phyloP scores from a whole-genome alignment of 345 rosid genomes.

The Excoecaria agallocha region DNA sequence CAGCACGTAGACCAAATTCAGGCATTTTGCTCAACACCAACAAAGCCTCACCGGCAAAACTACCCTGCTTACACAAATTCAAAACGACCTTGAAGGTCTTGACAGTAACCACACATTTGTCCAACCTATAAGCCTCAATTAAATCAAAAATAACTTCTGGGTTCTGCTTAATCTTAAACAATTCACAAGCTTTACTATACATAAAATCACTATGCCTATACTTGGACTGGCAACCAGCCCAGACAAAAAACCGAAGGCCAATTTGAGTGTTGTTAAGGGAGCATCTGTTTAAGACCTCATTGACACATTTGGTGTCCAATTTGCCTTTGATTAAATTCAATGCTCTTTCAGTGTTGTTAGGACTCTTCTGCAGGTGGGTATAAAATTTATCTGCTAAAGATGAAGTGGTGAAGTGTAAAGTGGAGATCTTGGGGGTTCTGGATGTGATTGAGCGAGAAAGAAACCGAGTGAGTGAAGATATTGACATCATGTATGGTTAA shows the following conservation, averaged over 20 bases:
- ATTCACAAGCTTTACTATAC: constrained; percentile 61
- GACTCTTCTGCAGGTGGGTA: constrained; percentile 36
- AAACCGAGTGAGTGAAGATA: constrained; percentile 13
- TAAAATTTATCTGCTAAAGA: constrained; percentile 43
- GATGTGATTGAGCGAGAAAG: constrained; percentile 26
- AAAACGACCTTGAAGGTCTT: constrained; percentile 59
- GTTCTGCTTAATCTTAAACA: constrained; percentile 49
- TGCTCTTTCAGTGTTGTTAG: constrained; percentile 45
- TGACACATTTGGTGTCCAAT: constrained; percentile 50
- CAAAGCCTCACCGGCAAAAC: constrained; percentile 63
- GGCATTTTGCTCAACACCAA: constrained; percentile 63
- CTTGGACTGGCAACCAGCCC: constrained; percentile 69
- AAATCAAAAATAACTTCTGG: constrained; percentile 48
- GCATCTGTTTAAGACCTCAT: constrained; percentile 54
- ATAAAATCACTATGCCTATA: constrained; percentile 62
- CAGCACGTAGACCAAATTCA: constrained; percentile 51
- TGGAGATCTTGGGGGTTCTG: constrained; percentile 29
- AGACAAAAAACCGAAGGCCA: constrained; percentile 76
- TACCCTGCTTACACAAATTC: constrained; percentile 62
- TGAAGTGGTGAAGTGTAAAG: constrained; percentile 32
- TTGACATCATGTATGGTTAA: constrained; percentile 2
- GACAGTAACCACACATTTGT: constrained; percentile 50
- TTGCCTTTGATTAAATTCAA: constrained; percentile 40
- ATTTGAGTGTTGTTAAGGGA: constrained; percentile 31
- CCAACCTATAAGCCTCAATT: constrained; percentile 49